Evolutionary conservation across 306 rosid genomes (phyloP).

Genomic region (Psophocarpus tetragonolobus): DNA sequence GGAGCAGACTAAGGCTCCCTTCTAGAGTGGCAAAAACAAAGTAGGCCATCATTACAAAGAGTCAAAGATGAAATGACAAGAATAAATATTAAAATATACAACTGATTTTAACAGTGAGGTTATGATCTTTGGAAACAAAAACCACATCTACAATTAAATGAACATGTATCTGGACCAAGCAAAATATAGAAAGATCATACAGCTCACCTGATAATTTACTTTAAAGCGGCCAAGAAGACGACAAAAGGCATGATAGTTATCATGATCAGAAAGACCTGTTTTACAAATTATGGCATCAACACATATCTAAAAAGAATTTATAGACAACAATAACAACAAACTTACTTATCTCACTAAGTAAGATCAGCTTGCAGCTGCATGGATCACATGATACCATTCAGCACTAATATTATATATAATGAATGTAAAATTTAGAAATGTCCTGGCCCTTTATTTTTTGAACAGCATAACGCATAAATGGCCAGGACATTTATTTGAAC

Average conservation of each 20-base stretch:
- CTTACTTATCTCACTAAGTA: not conserved
- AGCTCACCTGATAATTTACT: conserved; percentile 45
- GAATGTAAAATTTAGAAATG: not conserved
- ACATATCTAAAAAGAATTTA: not conserved
- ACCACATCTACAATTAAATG: not conserved
- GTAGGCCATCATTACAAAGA: too few species aligned
- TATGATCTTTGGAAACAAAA: not conserved
- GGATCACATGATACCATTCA: not conserved
- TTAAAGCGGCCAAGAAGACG: conserved; percentile 55
- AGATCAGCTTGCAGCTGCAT: not conserved
- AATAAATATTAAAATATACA: too few species aligned
- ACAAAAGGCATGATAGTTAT: conserved; percentile 51
- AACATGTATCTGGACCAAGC: not conserved
- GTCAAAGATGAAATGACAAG: too few species aligned
- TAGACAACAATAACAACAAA: not conserved
- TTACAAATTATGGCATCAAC: conserved; percentile 16
- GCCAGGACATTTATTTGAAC: too few species aligned
- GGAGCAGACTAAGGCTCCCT: too few species aligned
- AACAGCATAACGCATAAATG: too few species aligned
- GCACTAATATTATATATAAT: not conserved
- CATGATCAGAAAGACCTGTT: conserved; percentile 53
- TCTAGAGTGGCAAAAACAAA: too few species aligned
- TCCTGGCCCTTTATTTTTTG: not conserved
- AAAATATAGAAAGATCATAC: not conserved
- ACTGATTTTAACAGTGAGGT: too few species aligned